phyloP scores from a whole-genome alignment of 306 rosid genomes.

The Lathyrus sativus region DNA sequence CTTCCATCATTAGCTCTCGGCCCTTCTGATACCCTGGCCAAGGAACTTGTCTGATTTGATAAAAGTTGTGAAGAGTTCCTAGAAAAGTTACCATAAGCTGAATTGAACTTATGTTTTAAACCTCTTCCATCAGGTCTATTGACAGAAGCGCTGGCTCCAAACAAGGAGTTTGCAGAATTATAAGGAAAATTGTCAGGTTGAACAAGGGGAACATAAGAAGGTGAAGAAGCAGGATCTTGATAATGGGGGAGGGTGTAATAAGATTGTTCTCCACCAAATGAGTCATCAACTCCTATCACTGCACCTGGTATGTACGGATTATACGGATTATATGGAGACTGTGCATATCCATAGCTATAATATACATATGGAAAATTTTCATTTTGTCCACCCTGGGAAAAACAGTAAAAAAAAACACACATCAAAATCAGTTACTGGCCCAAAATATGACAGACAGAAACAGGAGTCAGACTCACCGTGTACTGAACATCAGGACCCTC shows the following conservation, averaged over 20 bases:
- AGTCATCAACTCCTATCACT: constrained; percentile 75
- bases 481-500: constrained; percentile 79
- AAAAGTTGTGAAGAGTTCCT: constrained; percentile 58
- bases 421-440: constrained; percentile 17
- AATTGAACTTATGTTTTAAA: constrained; percentile 57
- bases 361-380: constrained; percentile 82
- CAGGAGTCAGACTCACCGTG: constrained; percentile 50
- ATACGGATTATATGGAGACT: constrained; percentile 95
- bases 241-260: constrained; percentile 70
- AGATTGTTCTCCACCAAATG: constrained; percentile 65
- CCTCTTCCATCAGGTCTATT: constrained; percentile 71
- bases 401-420: neutral
- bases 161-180: constrained; percentile 57
- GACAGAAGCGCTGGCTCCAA: constrained; percentile 56
- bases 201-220: constrained; percentile 72
- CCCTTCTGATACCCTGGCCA: constrained; percentile 68
- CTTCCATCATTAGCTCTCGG: constrained; percentile 60
- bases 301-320: constrained; percentile 98
- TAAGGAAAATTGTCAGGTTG: constrained; percentile 62
- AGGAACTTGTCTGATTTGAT: constrained; percentile 60
- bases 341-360: constrained; percentile 92
- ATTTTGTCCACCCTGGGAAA: constrained; percentile 76
- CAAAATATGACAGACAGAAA: constrained; percentile 12
- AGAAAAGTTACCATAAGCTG: constrained; percentile 63
- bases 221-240: constrained; percentile 61